Conservation (phyloP, 192 early-diverging fungal genomes). For the Coemansia sp. region DNA sequence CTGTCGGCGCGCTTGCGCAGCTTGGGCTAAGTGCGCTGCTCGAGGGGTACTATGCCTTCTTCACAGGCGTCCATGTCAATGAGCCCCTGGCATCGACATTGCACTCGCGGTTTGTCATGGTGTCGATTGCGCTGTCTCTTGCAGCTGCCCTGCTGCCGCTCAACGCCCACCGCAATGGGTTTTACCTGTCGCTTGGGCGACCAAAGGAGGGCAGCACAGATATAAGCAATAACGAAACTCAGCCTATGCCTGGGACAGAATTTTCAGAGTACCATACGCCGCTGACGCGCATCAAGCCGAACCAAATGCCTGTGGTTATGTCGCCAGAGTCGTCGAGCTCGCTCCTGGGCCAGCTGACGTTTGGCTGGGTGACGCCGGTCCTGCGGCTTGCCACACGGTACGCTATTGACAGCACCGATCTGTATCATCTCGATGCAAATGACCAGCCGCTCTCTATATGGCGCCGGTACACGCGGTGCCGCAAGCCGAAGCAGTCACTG, state of each 20-base stretch:
- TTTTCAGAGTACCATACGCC: constrained; percentile 30
- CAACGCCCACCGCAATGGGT: constrained; percentile 23
- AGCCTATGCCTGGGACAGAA: background rate
- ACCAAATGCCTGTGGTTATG: constrained; percentile 27
- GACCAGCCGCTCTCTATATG: constrained; percentile 57
- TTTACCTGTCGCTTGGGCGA: constrained; percentile 20
- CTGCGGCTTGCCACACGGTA: constrained; percentile 58
- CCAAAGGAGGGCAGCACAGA: constrained; percentile 1
- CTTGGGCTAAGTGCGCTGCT: constrained; percentile 2
- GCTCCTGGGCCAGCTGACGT: constrained; percentile 36
- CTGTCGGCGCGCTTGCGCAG: constrained; percentile 3
- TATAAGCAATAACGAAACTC: background rate
- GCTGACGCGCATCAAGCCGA: constrained; percentile 20
- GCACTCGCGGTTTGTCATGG: constrained; percentile 22
- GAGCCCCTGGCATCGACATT: constrained; percentile 8
- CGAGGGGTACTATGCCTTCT: constrained; percentile 23
- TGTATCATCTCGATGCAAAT: constrained; percentile 57
- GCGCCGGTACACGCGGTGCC: constrained; percentile 25
- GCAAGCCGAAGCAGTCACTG: constrained; percentile 24
- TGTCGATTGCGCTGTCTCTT: background rate
- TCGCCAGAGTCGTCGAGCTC: constrained; percentile 38
- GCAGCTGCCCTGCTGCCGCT: constrained; percentile 15
- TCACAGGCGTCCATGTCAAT: constrained; percentile 4
- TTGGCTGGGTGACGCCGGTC: constrained; percentile 65
- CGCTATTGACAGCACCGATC: constrained; percentile 61